phyloP scores from a whole-genome alignment of 2,329 filamentous ascomycete genomes.

The Stagonosporopsis chrysanthemi region DNA sequence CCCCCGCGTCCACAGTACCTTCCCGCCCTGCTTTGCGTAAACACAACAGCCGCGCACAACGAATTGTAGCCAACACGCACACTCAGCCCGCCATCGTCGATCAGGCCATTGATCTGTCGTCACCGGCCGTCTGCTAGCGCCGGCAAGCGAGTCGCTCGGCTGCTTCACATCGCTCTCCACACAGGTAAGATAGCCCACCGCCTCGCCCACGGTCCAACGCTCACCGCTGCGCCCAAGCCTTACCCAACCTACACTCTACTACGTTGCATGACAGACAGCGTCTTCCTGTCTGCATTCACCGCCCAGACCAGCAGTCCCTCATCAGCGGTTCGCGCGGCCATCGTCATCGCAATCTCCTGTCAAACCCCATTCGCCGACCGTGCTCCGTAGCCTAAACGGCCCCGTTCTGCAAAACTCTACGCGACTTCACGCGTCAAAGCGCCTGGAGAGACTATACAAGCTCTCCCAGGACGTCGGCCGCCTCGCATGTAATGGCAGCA shows the following conservation, averaged over 20 bases:
- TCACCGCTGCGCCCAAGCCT: conserved; percentile 21
- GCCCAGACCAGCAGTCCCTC: conserved; percentile 23
- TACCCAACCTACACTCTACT: conserved; percentile 21
- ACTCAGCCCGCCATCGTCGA: conserved; percentile 20
- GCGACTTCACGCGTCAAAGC: conserved; percentile 53
- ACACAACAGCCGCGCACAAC: conserved; percentile 9
- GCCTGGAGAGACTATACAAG: conserved; percentile 40
- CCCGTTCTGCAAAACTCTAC: conserved; percentile 40
- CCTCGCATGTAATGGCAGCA: conserved; percentile 56
- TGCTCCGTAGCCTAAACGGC: conserved; percentile 30
- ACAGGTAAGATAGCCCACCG: conserved; percentile 40
- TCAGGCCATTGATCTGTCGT: conserved; percentile 28
- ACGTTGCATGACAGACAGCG: conserved; percentile 27
- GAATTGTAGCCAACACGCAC: background rate
- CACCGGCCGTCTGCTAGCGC: conserved; percentile 43
- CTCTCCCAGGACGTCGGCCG: conserved; percentile 34
- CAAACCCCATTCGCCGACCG: conserved; percentile 33
- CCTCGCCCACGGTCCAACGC: conserved; percentile 34
- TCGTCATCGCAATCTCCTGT: conserved; percentile 47
- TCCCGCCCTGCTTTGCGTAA: conserved; percentile 7
- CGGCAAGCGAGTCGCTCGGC: conserved; percentile 42
- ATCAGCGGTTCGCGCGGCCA: conserved; percentile 26
- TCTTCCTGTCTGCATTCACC: conserved; percentile 29
- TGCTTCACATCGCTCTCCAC: conserved; percentile 39
- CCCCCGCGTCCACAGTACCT: conserved; percentile 7